Base-by-base conservation (phyloP, 345 rosid species). In the Citrus mangshanensis region DNA sequence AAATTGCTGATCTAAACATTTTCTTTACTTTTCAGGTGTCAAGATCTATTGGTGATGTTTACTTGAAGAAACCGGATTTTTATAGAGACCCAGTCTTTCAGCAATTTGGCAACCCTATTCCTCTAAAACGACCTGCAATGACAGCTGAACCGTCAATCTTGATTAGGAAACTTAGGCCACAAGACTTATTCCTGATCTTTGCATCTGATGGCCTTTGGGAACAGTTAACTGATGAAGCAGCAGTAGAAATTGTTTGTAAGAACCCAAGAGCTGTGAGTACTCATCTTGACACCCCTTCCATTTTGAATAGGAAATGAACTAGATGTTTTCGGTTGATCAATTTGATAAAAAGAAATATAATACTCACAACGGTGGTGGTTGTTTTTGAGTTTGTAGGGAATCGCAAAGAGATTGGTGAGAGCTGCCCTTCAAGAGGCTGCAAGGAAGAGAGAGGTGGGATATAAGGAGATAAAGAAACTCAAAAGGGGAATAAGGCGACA, bases 191-290 rank as follows among this genome's bases (percentile, higher is more conserved):
- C 84, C 85, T 96, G 74, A 92, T 95, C 80, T 95, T 95, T 89
- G 99, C 99, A 84, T 93, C 98, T 21, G 99, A 95, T 82, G 99
- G 99, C 86, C 97, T 96, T 56, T 96, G 99, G 99, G 99, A 96
- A 83, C 98, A 96, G 78, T 87, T 96, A 84, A 91, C 86, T 38
- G 99, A 96, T 78, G 88, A 93, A 89, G 87, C 88, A 59, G 99
- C 97, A 0, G 96, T 92, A 21, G 93, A 92, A 73, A 94, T 96
- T 60, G 99, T 96, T 66, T 84, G 84, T 60, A 94, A 91, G 76
- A 88, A 90, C 85, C 97, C 98, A 4, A 93, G 97, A 92, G 89
- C 85, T 32, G 99, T 96, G 73, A 92, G 99, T 86, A 59, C 78
- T 18, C 49, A 2, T 24, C 19, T 56, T 56, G n/a, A 77, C 65